Conservation (phyloP, 257 asterid species). For the Thymus quinquecostatus region DNA sequence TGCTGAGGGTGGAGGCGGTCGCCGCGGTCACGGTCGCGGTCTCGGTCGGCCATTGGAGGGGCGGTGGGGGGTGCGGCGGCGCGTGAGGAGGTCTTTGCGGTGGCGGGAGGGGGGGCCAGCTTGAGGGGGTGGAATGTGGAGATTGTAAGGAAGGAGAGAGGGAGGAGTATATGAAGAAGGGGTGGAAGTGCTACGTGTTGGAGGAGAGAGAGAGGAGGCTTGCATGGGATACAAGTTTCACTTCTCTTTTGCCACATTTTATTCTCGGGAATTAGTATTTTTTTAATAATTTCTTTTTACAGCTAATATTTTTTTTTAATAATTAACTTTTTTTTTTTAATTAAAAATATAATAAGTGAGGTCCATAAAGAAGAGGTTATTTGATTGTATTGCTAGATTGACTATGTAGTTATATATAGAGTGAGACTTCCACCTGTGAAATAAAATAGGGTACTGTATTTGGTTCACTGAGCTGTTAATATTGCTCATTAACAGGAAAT, state of each 20-base stretch:
- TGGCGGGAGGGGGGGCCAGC: neutral
- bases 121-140: neutral
- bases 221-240: conserved; percentile 77
- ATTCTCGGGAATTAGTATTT: neutral
- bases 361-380: too few relatives aligned
- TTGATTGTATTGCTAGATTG: too few relatives aligned
- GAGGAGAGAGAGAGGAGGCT: conserved; percentile 42
- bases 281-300: too few relatives aligned
- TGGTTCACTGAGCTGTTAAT: too few relatives aligned
- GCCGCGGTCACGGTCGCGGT: conserved; percentile 40
- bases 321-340: too few relatives aligned
- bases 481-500: too few relatives aligned
- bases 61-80: conserved; percentile 2
- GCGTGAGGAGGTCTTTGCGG: neutral
- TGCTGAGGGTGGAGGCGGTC: conserved; percentile 47
- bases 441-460: too few relatives aligned
- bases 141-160: neutral
- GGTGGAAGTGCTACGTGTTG: conserved; percentile 60
- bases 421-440: too few relatives aligned
- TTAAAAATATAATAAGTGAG: too few relatives aligned
- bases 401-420: too few relatives aligned
- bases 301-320: too few relatives aligned
- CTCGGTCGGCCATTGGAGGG: conserved; percentile 50
- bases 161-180: conserved; percentile 37
- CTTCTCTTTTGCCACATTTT: conserved; percentile 37